Base-by-base conservation (phyloP, 2,329 filamentous ascomycete species). In the Cercospora zeina region DNA sequence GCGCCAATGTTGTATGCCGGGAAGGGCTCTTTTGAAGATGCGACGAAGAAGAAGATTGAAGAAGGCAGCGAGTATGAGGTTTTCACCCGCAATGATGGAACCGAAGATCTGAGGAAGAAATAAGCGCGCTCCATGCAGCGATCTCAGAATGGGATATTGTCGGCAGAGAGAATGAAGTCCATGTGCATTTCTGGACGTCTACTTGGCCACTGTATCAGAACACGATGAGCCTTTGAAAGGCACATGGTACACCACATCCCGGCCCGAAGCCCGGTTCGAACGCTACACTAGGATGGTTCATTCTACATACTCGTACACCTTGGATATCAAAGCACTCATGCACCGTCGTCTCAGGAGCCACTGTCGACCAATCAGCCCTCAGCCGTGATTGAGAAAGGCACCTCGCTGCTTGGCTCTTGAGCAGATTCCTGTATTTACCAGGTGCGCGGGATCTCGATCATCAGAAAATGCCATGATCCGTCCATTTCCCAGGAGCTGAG, bases 1-100 rank as follows among this genome's bases (percentile, higher is more conserved):
- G 67, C 33, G 84, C 3, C 85, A 88, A 95, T 73, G 79, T 77
- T 96, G 68, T 96, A 96, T 76, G 90, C 87, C 14, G 91, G 91
- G 33, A 86, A 86, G 72, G 69, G 71, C 13, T 71, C 68, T 0
- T 75, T 70, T 59, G 63, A 67, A 64, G 57, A 67, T 53, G 53
- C 63, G 27, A 36, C 70, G 65, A 59, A 63, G 60, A 37, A 73
- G 69, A 64, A 54, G 70, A 73, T 66, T 71, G 68, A 62, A 50
- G 73, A 74, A 51, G 67, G 68, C 47, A 70, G 67, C 1, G 71
- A 72, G 34, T 72, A 71, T 27, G 71, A 75, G 64, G 61, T 68
- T 21, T 74, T 69, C 58, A 66, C 66, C 16, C 55, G 71, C 39
- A 73, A 73, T 59, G 71, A 73, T 65, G 71, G 71, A 10, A 63